Percentiles rank a stretch among this genome's conserved stretches.
These are phyloP conservation scores for Yarrowia galli DNA, from an alignment of 1,139 yeast genomes.

Conservation along the genomic window DNA sequence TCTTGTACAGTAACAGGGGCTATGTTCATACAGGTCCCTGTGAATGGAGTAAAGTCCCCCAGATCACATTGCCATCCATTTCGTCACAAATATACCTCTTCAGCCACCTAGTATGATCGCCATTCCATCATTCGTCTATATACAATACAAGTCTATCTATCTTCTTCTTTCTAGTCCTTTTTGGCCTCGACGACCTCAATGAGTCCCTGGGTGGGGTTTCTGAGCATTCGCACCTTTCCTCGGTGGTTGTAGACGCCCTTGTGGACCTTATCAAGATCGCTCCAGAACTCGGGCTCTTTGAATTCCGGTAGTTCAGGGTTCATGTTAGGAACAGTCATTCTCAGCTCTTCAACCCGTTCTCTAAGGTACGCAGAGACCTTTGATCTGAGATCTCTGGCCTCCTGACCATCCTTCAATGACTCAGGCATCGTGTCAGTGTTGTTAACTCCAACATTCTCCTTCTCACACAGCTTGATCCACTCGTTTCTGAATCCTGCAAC, in stretches of 20 bases:
- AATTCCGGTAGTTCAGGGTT: conserved; percentile 58
- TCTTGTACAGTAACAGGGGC: too few relatives aligned
- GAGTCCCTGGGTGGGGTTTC: conserved; percentile 22
- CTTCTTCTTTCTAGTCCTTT: neutral
- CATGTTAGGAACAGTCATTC: conserved; percentile 61
- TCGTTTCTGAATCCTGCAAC: conserved; percentile 66
- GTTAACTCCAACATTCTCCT: conserved; percentile 49
- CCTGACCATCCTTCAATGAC: conserved; percentile 66
- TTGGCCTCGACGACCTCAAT: conserved; percentile 4
- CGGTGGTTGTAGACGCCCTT: conserved; percentile 20
- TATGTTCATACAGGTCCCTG: too few relatives aligned
- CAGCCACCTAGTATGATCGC: too few relatives aligned
- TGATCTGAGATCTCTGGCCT: conserved; percentile 70
- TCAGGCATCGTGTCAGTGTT: conserved; percentile 60
- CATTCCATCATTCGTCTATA: neutral
- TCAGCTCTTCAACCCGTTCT: conserved; percentile 64
- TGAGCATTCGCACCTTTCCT: conserved; percentile 20
- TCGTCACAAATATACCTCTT: too few relatives aligned
- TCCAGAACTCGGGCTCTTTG: conserved; percentile 76
- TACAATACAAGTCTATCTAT: conserved; percentile 10
- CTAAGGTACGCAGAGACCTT: conserved; percentile 74
- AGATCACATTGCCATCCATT: too few relatives aligned
- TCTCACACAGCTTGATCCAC: conserved; percentile 70
- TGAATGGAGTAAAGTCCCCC: too few relatives aligned
- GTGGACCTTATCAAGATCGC: conserved; percentile 41